Evolutionary conservation across 257 asterid genomes (phyloP), one percentile per base, ranked within the genome.

Genomic region (Leptodermis oblonga): DNA sequence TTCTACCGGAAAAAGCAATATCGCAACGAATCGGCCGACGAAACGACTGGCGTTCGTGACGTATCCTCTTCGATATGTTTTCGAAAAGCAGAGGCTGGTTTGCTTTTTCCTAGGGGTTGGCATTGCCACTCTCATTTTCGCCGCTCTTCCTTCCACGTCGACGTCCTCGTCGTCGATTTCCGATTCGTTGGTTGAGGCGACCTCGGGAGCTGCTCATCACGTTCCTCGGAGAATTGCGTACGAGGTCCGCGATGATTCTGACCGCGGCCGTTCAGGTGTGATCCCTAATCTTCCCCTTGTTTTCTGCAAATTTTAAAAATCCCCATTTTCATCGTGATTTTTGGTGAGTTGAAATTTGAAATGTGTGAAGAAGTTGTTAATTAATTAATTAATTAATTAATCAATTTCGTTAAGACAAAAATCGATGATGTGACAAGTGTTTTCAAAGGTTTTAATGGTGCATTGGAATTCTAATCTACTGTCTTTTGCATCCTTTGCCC

Each of bases 31-130:
- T 74, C 72, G 36, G 70, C 30, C 68, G 12, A 59, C 22, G 45
- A 58, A 20, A 63, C 33, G 68, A 26, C 37, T 63, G 34, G 6
- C 49, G 36, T 73, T 46, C 34, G 60, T 65, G 2, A 62, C 65
- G 15, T 64, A 69, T 80, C 79, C 87, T 71, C 67, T 80, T 69
- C 74, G 58, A 68, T 91, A 91, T 70, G 75, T 87, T 28, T 10
- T 85, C 58, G 77, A 66, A 68, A 85, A 87, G 65, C 91, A 88
- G 5, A 81, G 96, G 72, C 70, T 86, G 23, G 68, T 72, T 22
- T 88, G 88, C 65, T 77, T 90, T 9, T 53, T 87, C 53, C 53
- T 83, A 12, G 97, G 97, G 18, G 65, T 87, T 46, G 76, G 77
- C 41, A 75, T 83, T 34, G 75, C 95, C 0, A 76, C 74, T 54